Base-by-base conservation (phyloP, 208 protist species). In the Crithidia thermophila region DNA sequence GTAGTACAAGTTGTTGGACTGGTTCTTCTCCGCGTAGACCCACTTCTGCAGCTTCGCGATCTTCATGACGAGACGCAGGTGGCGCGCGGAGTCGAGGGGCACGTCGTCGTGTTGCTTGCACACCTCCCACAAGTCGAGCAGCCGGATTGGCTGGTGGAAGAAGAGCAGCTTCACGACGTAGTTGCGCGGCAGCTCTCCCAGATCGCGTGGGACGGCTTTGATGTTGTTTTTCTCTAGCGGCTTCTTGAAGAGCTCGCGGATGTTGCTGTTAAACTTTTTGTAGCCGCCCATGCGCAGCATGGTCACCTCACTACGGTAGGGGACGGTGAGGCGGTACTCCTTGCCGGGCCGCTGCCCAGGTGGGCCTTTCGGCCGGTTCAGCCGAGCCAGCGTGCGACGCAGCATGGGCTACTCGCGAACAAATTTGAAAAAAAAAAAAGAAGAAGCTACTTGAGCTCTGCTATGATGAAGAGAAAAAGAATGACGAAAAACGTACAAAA, bases 11-110 rank as follows among this genome's bases (percentile, higher is more conserved):
- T 94, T 94, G 70, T 94, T 84, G 1, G 82, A 87, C 53, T 95
- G 89, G 62, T 97, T 94, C 79, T 97, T 97, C 77, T 97, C 88
- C 18, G 84, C 86, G 55, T 97, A 94, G 23, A 94, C 84, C 89
- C 91, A 97, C 42, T 86, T 79, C 71, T 94, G 87, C 56, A 93
- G 59, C 56, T 88, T 88, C 37, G 91, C 88, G 23, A 97, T 88
- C 58, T 92, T 93, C 47, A 97, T 74, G 23, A 97, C 85, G 7
- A 90, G 64, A 11, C 91, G 88, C 39, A 97, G 77, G 77, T 97
- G 91, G 36, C 88, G 88, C 11, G 87, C 84, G 7, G 87, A 94
- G 76, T 97, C 91, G 20, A 97, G 76, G 7, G 91, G 91, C 30
- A 94, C 87, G 51, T 97, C 89, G 52, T 94, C 85, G 67, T 90